A percentile compares a stretch with the other conserved stretches of the same genome.
These are phyloP conservation scores for Peronospora farinosa DNA, from an alignment of 352 stramenopile genomes.

Conservation along the genomic window DNA sequence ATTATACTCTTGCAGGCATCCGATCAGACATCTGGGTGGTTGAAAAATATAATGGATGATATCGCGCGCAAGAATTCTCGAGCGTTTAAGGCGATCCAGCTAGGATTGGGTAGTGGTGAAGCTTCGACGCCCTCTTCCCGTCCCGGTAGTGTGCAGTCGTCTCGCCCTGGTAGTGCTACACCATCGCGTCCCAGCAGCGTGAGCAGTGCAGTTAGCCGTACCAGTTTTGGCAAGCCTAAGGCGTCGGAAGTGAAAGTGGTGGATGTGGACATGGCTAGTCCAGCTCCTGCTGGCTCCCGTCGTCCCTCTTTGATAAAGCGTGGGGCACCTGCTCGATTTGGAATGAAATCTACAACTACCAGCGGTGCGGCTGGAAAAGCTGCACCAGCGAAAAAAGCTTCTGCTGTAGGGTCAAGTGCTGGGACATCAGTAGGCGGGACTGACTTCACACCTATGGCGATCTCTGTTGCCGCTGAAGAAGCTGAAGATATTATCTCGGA, in stretches of 20 bases:
- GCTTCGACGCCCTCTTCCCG: slow-evolving; percentile 27
- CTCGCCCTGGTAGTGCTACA: slow-evolving; percentile 25
- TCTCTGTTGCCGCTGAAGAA: slow-evolving; percentile 62
- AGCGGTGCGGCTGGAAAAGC: slow-evolving; percentile 22
- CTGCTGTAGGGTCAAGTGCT: slow-evolving; percentile 6
- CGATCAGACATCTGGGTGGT: slow-evolving; percentile 42
- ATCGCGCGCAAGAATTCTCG: slow-evolving; percentile 67
- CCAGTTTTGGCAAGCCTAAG: slow-evolving; percentile 16
- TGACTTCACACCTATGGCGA: slow-evolving; percentile 60
- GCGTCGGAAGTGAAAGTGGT: slow-evolving; percentile 10
- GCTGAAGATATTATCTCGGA: slow-evolving; percentile 52
- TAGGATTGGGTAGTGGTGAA: slow-evolving; percentile 30
- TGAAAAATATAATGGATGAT: slow-evolving; percentile 56
- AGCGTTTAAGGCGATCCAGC: slow-evolving; percentile 60
- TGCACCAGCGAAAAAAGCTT: slow-evolving; percentile 25
- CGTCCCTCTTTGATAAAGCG: slow-evolving; percentile 39
- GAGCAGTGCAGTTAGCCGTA: slow-evolving; percentile 23
- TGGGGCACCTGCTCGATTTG: slow-evolving; percentile 45
- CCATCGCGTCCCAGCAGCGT: slow-evolving; percentile 29
- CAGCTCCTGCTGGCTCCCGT: slow-evolving; percentile 10
- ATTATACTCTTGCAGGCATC: slow-evolving; percentile 50
- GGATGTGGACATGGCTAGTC: slow-evolving; percentile 32
- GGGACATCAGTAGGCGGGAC: slow-evolving; percentile 13
- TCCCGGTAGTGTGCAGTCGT: slow-evolving; percentile 29
- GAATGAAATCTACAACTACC: slow-evolving; percentile 33